Evolutionary conservation across 2,329 filamentous ascomycete genomes (phyloP).

Genomic region (Didymella exigua): DNA sequence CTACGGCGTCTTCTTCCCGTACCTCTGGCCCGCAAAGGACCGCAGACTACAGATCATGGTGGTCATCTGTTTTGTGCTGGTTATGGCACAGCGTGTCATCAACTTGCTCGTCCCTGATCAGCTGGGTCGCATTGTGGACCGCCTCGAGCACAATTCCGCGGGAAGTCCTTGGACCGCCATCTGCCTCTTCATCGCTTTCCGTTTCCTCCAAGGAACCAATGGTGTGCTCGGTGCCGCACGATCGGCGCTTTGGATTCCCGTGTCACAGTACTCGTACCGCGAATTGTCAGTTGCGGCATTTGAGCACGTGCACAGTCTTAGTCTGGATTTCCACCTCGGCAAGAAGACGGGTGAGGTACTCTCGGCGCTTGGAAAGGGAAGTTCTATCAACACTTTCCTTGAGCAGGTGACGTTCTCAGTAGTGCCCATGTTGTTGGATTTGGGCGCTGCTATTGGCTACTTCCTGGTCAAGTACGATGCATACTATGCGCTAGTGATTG

Average conservation of each 20-base stretch:
- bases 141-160: constrained; percentile 61
- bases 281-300: constrained; percentile 94
- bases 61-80: constrained; percentile 78
- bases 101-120: constrained; percentile 87
- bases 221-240: constrained; percentile 83
- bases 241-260: constrained; percentile 90
- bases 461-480: constrained; percentile 81
- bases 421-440: constrained; percentile 89
- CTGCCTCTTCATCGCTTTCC: constrained; percentile 75
- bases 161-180: constrained; percentile 76
- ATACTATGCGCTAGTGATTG: constrained; percentile 87
- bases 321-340: constrained; percentile 92
- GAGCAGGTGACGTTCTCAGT: constrained; percentile 97
- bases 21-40: constrained; percentile 91
- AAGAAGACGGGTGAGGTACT: constrained; percentile 97
- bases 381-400: constrained; percentile 93
- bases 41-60: constrained; percentile 77
- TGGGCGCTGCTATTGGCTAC: constrained; percentile 82
- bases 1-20: constrained; percentile 93
- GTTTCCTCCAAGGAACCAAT: constrained; percentile 85
- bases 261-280: constrained; percentile 95
- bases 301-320: constrained; percentile 94
- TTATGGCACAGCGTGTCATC: constrained; percentile 79
- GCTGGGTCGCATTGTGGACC: constrained; percentile 78
- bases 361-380: constrained; percentile 94